phyloP scores from a whole-genome alignment of 441 rosid genomes.

The Erodium texanum region DNA sequence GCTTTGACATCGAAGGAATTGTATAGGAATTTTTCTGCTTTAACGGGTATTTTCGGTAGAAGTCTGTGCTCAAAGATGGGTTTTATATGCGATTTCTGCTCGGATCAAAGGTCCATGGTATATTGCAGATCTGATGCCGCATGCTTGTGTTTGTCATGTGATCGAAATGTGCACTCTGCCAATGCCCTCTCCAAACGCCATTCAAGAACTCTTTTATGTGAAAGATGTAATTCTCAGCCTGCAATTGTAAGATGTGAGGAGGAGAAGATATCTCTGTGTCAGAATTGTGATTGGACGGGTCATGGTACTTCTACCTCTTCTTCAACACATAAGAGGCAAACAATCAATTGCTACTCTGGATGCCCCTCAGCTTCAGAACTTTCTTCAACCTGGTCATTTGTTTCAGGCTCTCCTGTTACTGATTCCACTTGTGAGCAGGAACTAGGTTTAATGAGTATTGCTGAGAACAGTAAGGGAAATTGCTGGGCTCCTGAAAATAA shows the following conservation, averaged over 20 bases:
- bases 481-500: conserved; percentile 31
- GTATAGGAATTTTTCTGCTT: not conserved
- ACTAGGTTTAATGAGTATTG: conserved; percentile 73
- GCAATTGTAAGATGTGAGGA: conserved; percentile 68
- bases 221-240: conserved; percentile 80
- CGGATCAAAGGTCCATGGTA: conserved; percentile 77
- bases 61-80: conserved; percentile 50
- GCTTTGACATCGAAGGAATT: conserved; percentile 11
- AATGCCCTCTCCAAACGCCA: conserved; percentile 90
- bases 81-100: conserved; percentile 84
- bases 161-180: conserved; percentile 85
- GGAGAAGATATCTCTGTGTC: conserved; percentile 84
- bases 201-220: conserved; percentile 76
- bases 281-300: conserved; percentile 82
- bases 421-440: conserved; percentile 72
- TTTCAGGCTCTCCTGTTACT: conserved; percentile 40
- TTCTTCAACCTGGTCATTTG: conserved; percentile 78
- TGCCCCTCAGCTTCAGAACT: conserved; percentile 90
- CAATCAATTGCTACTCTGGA: conserved; percentile 70
- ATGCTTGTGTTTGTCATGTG: conserved; percentile 86
- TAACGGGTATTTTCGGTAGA: not conserved
- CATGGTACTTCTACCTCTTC: conserved; percentile 43
- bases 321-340: conserved; percentile 64
- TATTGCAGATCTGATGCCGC: conserved; percentile 95
- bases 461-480: conserved; percentile 35